A percentile compares a stretch with the other conserved stretches of the same genome.
Evolutionary conservation across 768 basidiomycete genomes (phyloP).

Genomic region (Lactifluus volemus): DNA sequence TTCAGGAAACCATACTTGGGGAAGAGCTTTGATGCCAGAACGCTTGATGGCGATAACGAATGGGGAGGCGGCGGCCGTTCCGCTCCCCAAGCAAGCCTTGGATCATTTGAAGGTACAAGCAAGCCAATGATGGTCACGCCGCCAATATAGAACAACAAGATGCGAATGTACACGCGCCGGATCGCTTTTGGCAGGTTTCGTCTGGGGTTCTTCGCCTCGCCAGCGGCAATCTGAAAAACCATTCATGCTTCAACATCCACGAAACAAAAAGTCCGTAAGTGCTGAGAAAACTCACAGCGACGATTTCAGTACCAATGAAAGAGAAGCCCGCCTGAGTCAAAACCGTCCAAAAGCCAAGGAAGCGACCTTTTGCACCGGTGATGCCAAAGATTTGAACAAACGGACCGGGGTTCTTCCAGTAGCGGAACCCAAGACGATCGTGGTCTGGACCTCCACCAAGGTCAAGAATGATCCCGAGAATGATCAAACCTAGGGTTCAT

Average conservation of each 20-base stretch:
- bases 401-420: constrained; percentile 86
- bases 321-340: constrained; percentile 89
- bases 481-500: constrained; percentile 31
- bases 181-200: constrained; percentile 52
- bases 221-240: constrained; percentile 60
- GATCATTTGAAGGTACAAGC: constrained; percentile 66
- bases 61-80: constrained; percentile 68
- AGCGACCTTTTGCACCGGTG: constrained; percentile 60
- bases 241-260: neutral
- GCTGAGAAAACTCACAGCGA: constrained; percentile 49
- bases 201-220: constrained; percentile 86
- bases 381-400: constrained; percentile 68
- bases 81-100: constrained; percentile 41
- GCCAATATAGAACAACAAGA: constrained; percentile 62
- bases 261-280: neutral
- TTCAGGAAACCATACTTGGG: constrained; percentile 47
- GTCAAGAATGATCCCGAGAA: constrained; percentile 62
- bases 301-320: constrained; percentile 90
- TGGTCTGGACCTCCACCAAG: constrained; percentile 83
- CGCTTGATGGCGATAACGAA: constrained; percentile 85
- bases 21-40: constrained; percentile 81
- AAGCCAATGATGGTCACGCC: constrained; percentile 74
- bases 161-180: constrained; percentile 60
- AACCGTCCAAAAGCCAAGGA: constrained; percentile 64
- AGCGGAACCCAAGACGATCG: constrained; percentile 61